Evolutionary conservation across 306 rosid genomes (phyloP), one percentile per base, ranked within the genome.

Genomic region (Crotalaria pallida): DNA sequence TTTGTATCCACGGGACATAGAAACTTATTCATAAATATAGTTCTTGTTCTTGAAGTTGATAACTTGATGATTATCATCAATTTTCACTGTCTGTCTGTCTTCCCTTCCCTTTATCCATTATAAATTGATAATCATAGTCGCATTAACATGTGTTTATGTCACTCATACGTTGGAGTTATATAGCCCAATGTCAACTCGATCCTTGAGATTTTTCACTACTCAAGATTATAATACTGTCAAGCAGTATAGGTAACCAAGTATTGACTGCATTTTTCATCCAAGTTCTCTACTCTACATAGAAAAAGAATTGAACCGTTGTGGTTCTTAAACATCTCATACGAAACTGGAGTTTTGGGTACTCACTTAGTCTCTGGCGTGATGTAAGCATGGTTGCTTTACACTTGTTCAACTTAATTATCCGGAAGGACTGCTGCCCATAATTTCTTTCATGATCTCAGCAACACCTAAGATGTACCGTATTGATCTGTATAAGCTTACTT

Each of bases 1-100:
- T 63, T 66, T 81, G 77, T 82, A 65, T 74, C 67, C 40, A 9
- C 18, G 64, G 53, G 69, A 58, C 58, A 51, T 58, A 7, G 26
- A 27, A 31, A 64, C 76, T 43, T 61, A 55, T 34, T 59, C 67
- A 58, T 18, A 21, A 27, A 49, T 59, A 45, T 48, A 47, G 38
- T 51, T 66, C 15, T 12, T 12, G 47, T 38, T 10, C 44, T 1
- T 38, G 13, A 10, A 3, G 10, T 5, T 31, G 36, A 34, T 34
- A 9, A 36, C 10, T 36, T 36, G 12, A 36, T 36, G 13, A 36
- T 36, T 10, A 36, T 31, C 7, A 31, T 31, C 36, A 31, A 6
- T 31, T 11, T 10, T 33, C 12, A 49, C 22, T 26, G 34, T 45
- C 36, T 23, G n/a, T 10, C 51, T n/a, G n/a, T n/a, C 13, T 38